Conservation (phyloP, 306 rosid genomes). For the Geum urbanum region DNA sequence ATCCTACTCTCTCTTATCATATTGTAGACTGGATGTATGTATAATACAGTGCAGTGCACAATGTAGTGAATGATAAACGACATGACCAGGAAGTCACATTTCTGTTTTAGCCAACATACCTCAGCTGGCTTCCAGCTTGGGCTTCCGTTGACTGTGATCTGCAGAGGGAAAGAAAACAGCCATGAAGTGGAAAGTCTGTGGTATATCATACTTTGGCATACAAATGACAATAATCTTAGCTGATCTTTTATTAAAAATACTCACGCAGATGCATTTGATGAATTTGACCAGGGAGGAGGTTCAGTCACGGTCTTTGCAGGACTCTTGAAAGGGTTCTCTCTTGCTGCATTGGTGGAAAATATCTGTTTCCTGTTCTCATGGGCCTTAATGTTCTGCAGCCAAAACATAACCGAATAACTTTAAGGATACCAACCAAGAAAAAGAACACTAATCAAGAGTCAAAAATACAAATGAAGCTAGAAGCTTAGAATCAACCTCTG, state of each 20-base stretch:
- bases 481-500: conserved; percentile 50
- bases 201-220: background rate
- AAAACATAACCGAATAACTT: conserved; percentile 1
- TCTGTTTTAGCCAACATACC: conserved; percentile 41
- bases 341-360: conserved; percentile 61
- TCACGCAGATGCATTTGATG: conserved; percentile 54
- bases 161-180: conserved; percentile 26
- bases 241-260: conserved; percentile 17
- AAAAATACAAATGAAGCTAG: conserved; percentile 9
- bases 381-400: conserved; percentile 74
- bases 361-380: conserved; percentile 87
- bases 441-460: background rate
- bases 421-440: background rate
- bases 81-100: background rate
- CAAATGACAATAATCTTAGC: background rate
- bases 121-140: conserved; percentile 73
- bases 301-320: conserved; percentile 55
- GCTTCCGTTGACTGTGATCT: conserved; percentile 62
- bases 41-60: background rate
- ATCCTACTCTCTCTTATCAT: background rate
- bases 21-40: background rate
- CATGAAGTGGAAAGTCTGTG: conserved; percentile 16
- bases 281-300: conserved; percentile 86
- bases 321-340: conserved; percentile 67
- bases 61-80: background rate